A percentile compares a stretch with the other conserved stretches of the same genome.
Conservation (phyloP, 495 filamentous ascomycete genomes). For the Ramalina peruviana region DNA sequence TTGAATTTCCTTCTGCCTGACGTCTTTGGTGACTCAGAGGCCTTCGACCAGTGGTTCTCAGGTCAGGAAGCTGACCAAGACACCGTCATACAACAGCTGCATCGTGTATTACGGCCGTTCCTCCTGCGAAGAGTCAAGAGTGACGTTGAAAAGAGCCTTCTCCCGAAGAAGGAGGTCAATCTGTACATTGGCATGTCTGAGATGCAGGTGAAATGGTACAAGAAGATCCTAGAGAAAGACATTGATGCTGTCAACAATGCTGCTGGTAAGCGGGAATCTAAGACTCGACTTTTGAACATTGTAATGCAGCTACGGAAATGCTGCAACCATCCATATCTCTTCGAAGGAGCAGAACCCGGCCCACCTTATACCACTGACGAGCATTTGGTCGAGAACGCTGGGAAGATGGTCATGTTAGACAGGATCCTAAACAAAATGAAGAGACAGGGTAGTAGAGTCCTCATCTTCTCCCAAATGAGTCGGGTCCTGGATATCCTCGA, state of each 20-base stretch:
- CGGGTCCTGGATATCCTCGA: slow-evolving; percentile 93
- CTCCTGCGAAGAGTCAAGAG: slow-evolving; percentile 91
- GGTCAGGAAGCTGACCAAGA: slow-evolving; percentile 81
- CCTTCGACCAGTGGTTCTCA: slow-evolving; percentile 98
- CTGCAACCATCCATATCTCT: slow-evolving; percentile 97
- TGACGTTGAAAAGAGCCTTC: slow-evolving; percentile 94
- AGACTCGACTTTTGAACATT: slow-evolving; percentile 96
- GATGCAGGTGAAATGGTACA: slow-evolving; percentile 99
- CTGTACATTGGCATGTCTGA: slow-evolving; percentile 97
- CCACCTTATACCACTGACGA: slow-evolving; percentile 98
- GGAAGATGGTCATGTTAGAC: slow-evolving; percentile 96
- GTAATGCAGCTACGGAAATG: slow-evolving; percentile 99
- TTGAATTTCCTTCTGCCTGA: slow-evolving; percentile 95
- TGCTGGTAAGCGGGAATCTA: slow-evolving; percentile 92
- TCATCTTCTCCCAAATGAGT: slow-evolving; percentile 99
- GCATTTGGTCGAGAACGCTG: slow-evolving; percentile 83
- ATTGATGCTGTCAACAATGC: slow-evolving; percentile 98
- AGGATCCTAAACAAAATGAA: slow-evolving; percentile 77
- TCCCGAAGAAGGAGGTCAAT: slow-evolving; percentile 96
- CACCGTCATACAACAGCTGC: slow-evolving; percentile 91
- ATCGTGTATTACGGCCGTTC: slow-evolving; percentile 87
- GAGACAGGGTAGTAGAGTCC: slow-evolving; percentile 72
- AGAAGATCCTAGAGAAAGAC: slow-evolving; percentile 97
- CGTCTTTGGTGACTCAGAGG: slow-evolving; percentile 92
- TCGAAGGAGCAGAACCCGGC: slow-evolving; percentile 94